Evolutionary conservation across 352 stramenopile genomes (phyloP), one percentile per base, ranked within the genome.

Genomic region (Thraustotheca clavata): DNA sequence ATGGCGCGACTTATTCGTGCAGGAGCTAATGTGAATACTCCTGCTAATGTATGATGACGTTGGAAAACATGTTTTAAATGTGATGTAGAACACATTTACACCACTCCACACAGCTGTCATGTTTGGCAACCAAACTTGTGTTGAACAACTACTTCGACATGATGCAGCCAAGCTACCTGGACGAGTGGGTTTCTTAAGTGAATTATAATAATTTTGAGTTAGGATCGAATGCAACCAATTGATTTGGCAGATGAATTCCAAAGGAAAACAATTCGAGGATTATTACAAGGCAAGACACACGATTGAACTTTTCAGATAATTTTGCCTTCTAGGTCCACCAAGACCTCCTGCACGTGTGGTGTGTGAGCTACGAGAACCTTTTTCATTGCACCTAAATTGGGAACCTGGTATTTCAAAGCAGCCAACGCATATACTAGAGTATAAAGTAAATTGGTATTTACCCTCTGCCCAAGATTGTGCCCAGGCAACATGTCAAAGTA

Each of bases 21-120:
- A 6, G 77, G 77, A 1, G 75, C 77, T 8, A 55, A 76, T 38
- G 67, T 80, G 18, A 71, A 83, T 48, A 67, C 60, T 4, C 43
- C 57, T 16, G 71, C 74, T 4, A 73, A 79, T 63, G 66, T 76
- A 49, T 26, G 26, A 24, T 27, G n/a, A 32, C 43, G 32, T 26
- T 49, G 24, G 41, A 38, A 4, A 33, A 26, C 16, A 4, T 11
- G 1, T 27, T 5, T 24, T 3, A 49, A 9, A 18, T 0, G n/a
- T 16, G 18, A 39, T 49, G 26, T 34, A 86, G 73, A 62, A 73
- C 18, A 54, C 61, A 11, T 71, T 80, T 9, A 76, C 72, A 0
- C 47, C 72, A 20, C 63, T 86, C 4, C 77, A 86, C 34, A 60
- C 81, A 29, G 77, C 76, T 9, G 77, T 76, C 2, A 70, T 75